These are phyloP conservation scores for Diutina pseudorugosa DNA, from an alignment of 1,139 yeast species.

Conservation along the genomic window DNA sequence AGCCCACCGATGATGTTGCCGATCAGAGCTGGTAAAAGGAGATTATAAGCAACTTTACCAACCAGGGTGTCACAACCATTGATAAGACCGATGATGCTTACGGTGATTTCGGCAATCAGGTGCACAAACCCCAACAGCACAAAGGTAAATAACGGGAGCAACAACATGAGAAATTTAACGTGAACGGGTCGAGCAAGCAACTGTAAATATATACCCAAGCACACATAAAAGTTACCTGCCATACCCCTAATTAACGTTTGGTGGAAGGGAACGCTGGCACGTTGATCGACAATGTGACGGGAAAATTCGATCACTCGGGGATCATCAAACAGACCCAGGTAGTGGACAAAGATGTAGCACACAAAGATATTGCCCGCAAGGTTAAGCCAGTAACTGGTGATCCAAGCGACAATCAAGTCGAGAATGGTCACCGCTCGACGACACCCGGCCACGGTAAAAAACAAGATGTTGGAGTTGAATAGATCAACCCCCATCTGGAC, in stretches of 20 bases:
- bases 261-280: slow-evolving; percentile 37
- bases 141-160: slow-evolving; percentile 60
- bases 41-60: slow-evolving; percentile 58
- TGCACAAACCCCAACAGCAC: slow-evolving; percentile 69
- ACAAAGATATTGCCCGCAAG: slow-evolving; percentile 54
- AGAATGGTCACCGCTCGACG: slow-evolving; percentile 57
- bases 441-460: slow-evolving; percentile 53
- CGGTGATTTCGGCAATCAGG: slow-evolving; percentile 70
- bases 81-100: slow-evolving; percentile 52
- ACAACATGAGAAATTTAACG: slow-evolving; percentile 55
- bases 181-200: slow-evolving; percentile 72
- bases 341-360: slow-evolving; percentile 47
- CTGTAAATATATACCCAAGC: slow-evolving; percentile 63
- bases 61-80: slow-evolving; percentile 53
- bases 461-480: slow-evolving; percentile 60
- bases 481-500: slow-evolving; percentile 64
- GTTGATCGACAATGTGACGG: slow-evolving; percentile 33
- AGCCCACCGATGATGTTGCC: slow-evolving; percentile 69
- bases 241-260: slow-evolving; percentile 52
- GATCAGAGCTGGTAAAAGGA: slow-evolving; percentile 50
- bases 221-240: slow-evolving; percentile 69
- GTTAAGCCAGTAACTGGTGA: slow-evolving; percentile 56
- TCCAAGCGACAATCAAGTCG: slow-evolving; percentile 56
- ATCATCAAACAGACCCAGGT: slow-evolving; percentile 46
- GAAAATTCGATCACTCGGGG: slow-evolving; percentile 49